Conservation (phyloP, 371 early-diverging fungal species). For the Mucor plumbeus region DNA sequence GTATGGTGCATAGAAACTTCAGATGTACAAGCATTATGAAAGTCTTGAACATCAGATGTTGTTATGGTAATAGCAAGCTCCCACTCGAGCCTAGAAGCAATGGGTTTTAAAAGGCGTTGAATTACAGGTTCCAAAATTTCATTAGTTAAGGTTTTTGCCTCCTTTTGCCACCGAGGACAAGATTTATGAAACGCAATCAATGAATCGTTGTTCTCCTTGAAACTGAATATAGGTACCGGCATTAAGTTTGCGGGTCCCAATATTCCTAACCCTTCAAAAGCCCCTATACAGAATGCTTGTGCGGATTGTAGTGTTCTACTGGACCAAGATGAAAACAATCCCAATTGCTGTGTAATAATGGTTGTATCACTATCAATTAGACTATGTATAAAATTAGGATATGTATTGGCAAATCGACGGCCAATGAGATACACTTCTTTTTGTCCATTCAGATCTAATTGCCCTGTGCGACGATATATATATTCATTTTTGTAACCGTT, state of each 20-base stretch:
- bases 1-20: slow-evolving; percentile 33
- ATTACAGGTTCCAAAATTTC: not conserved
- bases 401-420: slow-evolving; percentile 25
- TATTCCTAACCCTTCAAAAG: slow-evolving; percentile 9
- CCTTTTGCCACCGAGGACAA: slow-evolving; percentile 29
- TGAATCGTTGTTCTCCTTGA: slow-evolving; percentile 23
- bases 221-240: slow-evolving; percentile 26
- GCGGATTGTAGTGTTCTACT: slow-evolving; percentile 25
- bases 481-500: slow-evolving; percentile 24
- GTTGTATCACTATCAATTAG: slow-evolving; percentile 12
- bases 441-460: slow-evolving; percentile 28
- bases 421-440: slow-evolving; percentile 33
- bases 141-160: not conserved
- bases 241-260: slow-evolving; percentile 12
- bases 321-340: slow-evolving; percentile 18
- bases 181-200: slow-evolving; percentile 27
- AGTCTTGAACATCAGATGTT: slow-evolving; percentile 22
- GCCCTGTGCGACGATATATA: slow-evolving; percentile 3
- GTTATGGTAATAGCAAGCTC: slow-evolving; percentile 23
- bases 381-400: slow-evolving; percentile 13
- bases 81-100: slow-evolving; percentile 28
- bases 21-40: slow-evolving; percentile 40
- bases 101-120: not conserved
- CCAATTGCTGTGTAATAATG: not conserved
- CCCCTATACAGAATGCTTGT: slow-evolving; percentile 20